Conservation (phyloP, 2,329 filamentous ascomycete species). For the Fusarium ambrosium region DNA sequence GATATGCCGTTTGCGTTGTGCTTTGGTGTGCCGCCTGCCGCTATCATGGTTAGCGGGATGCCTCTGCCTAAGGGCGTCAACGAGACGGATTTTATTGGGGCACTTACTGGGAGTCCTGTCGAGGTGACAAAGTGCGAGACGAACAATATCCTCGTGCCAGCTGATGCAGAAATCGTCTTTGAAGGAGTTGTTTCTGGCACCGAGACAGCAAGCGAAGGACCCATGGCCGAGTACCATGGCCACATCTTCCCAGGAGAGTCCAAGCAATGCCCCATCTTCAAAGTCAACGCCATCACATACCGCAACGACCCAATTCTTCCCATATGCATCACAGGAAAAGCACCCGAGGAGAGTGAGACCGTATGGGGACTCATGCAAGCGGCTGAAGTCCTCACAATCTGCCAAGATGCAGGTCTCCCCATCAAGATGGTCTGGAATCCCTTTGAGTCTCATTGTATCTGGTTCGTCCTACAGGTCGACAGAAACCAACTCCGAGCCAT, state of each 20-base stretch:
- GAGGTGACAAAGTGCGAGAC: background rate
- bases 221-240: background rate
- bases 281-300: background rate
- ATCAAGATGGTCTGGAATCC: background rate
- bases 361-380: background rate
- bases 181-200: background rate
- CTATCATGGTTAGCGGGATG: background rate
- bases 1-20: background rate
- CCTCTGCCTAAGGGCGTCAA: background rate
- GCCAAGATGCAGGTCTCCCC: background rate
- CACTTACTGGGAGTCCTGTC: background rate
- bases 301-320: background rate
- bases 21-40: background rate
- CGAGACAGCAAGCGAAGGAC: background rate
- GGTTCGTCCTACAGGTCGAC: background rate
- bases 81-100: background rate
- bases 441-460: background rate
- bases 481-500: rapidly evolving
- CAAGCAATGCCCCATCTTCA: background rate
- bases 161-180: background rate
- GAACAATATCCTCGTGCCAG: background rate
- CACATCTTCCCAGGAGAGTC: background rate
- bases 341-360: background rate
- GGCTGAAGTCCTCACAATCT: background rate
- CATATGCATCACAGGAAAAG: background rate